These are phyloP conservation scores for Amoebophrya sp. DNA, from an alignment of 169 alveolate species.

Conservation along the genomic window DNA sequence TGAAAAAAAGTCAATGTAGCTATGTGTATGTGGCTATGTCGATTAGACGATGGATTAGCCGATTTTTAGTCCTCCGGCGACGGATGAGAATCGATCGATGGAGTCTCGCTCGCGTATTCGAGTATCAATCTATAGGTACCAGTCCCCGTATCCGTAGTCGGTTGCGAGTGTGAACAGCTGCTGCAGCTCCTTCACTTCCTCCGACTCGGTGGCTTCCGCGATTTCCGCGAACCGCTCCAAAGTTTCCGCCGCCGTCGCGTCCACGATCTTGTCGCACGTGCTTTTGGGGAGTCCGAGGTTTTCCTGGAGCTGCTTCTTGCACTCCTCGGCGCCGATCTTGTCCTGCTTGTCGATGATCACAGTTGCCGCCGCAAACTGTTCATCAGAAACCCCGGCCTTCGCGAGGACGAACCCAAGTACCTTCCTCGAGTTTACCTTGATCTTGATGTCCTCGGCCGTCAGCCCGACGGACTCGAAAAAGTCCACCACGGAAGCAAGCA, in stretches of 20 bases:
- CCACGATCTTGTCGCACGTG: not conserved
- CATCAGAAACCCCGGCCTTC: conserved; percentile 12
- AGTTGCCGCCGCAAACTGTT: conserved; percentile 7
- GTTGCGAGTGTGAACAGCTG: conserved; percentile 5
- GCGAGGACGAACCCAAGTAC: not conserved
- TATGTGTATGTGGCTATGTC: too few relatives aligned
- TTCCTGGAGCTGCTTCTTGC: not conserved
- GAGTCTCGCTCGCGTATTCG: too few relatives aligned
- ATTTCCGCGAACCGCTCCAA: not conserved
- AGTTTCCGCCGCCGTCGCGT: not conserved
- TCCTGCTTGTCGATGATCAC: conserved; percentile 17
- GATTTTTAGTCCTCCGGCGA: too few relatives aligned
- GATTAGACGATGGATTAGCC: too few relatives aligned
- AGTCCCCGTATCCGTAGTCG: conserved; percentile 15
- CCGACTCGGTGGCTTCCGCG: not conserved
- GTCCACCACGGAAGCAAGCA: too few relatives aligned
- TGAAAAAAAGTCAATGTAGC: not conserved
- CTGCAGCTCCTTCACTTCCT: not conserved
- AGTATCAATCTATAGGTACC: too few relatives aligned
- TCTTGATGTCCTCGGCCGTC: not conserved
- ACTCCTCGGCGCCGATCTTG: conserved; percentile 12
- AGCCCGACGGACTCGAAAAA: not conserved
- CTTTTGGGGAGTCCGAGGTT: not conserved
- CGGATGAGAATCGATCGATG: too few relatives aligned
- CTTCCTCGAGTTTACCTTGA: conserved; percentile 4